Conservation (phyloP, 75 land plant genomes). For the Ceratopteris richardii region DNA sequence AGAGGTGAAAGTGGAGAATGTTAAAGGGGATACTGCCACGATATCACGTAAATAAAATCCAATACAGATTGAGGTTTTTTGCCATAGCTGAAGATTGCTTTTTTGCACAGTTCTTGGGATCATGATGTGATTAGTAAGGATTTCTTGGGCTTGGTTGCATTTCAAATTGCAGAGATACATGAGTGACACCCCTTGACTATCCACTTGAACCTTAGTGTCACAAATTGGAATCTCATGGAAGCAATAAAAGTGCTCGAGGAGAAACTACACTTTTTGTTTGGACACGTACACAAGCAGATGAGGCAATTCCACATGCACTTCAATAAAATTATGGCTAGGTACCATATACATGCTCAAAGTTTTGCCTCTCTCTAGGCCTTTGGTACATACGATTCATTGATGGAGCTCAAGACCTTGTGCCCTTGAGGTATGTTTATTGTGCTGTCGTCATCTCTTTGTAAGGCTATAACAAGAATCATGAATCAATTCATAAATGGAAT, state of each 20-base stretch:
- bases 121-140: constrained; percentile 51
- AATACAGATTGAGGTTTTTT: constrained; percentile 57
- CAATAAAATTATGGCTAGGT: constrained; percentile 47
- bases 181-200: constrained; percentile 54
- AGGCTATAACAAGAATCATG: no score
- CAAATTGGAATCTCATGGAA: constrained; percentile 36
- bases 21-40: constrained; percentile 42
- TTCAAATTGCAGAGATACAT: constrained; percentile 49
- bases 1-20: constrained; percentile 67
- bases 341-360: constrained; percentile 41
- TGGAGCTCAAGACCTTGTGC: constrained; percentile 59
- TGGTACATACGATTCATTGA: constrained; percentile 46
- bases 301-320: constrained; percentile 51
- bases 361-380: constrained; percentile 54
- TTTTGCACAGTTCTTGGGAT: constrained; percentile 41
- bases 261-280: constrained; percentile 70
- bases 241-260: constrained; percentile 21
- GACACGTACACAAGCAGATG: constrained; percentile 74
- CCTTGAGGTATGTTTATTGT: no score
- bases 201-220: constrained; percentile 78
- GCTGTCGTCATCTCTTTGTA: no score
- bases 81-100: constrained; percentile 53
- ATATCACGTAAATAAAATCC: constrained; percentile 51
- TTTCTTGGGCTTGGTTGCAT: constrained; percentile 43
- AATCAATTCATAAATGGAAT: no score